Base-by-base conservation (phyloP, 192 early-diverging fungal species). In the Rhizophagus prolifer region DNA sequence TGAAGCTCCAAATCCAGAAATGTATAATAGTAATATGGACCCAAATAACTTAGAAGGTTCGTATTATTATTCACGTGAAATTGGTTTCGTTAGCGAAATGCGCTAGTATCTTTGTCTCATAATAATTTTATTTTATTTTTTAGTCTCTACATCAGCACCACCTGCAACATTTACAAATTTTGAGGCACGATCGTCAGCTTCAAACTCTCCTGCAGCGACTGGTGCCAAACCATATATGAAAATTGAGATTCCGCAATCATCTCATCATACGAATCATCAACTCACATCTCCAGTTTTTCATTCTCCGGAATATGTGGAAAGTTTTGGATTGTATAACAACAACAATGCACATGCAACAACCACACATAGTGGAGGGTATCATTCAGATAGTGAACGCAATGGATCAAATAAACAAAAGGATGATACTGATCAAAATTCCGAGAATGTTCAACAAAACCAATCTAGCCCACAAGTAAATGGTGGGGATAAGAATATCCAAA, bases 1-100 rank as follows among this genome's bases (percentile, higher is more conserved):
- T 28, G 83, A 80, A 77, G 63, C 75, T 13, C 78, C 79, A 10
- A 81, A 81, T 71, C 82, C 83, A 41, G 79, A 82, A 50, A 60
- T 85, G n/a, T 81, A 81, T 30, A 60, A 75, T 54, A 74, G 58
- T 75, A 74, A 75, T 59, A 63, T 74, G 58, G 73, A 79, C 21
- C 50, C 58, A 30, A 73, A 59, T 60, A 21, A 16, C 8, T 8
- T 38, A 46, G 70, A 36, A 21, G 62, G 50, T 26, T 26, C 34
- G 19, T 58, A 72, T 58, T 73, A 31, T 31, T 31, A 28, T 38
- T 73, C 28, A 38, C 25, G 7, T 31, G 3, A 25, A 46, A 78
- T 21, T 25, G 25, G 19, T 16, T 60, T 16, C 31, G 16, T 46
- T 25, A 30, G 46, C 8, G 21, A 25, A 25, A n/a, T 61, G 6